phyloP scores from a whole-genome alignment of 1,284 basidiomycete species.

The Ceratobasidium sp. region DNA sequence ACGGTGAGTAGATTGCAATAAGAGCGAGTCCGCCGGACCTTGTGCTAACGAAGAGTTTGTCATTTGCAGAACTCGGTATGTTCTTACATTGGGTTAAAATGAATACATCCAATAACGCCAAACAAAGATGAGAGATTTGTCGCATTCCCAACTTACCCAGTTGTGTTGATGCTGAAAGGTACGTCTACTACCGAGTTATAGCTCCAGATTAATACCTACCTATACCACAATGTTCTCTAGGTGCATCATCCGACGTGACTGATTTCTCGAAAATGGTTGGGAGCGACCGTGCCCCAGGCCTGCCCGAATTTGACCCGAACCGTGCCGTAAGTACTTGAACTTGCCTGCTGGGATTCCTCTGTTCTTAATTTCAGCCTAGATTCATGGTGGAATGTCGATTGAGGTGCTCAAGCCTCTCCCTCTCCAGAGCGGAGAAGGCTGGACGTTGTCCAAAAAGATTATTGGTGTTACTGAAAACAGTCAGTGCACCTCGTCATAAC shows the following conservation, averaged over 20 bases:
- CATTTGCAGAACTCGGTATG: slow-evolving; percentile 41
- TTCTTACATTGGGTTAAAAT: not conserved
- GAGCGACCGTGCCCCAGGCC: slow-evolving; percentile 58
- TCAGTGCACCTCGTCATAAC: slow-evolving; percentile 54
- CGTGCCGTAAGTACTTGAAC: slow-evolving; percentile 59
- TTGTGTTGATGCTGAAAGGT: slow-evolving; percentile 67
- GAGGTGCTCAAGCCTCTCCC: slow-evolving; percentile 75
- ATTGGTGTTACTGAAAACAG: slow-evolving; percentile 80
- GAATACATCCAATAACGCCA: not conserved
- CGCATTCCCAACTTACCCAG: slow-evolving; percentile 63
- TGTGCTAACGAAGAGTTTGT: not conserved
- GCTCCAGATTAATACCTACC: not conserved
- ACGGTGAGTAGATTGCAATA: slow-evolving; percentile 57
- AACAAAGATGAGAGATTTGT: slow-evolving; percentile 58
- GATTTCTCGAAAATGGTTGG: slow-evolving; percentile 64
- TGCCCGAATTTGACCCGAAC: slow-evolving; percentile 71
- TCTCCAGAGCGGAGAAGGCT: slow-evolving; percentile 67
- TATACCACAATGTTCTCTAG: too few relatives aligned
- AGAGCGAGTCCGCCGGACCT: not conserved
- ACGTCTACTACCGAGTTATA: slow-evolving; percentile 20
- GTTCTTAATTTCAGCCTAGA: slow-evolving; percentile 51
- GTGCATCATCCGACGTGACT: slow-evolving; percentile 67
- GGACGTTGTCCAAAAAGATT: slow-evolving; percentile 67
- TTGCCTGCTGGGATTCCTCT: not conserved
- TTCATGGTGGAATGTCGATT: slow-evolving; percentile 76